Conservation (phyloP, 164 flowering plant species). For the Pachysandra terminalis region DNA sequence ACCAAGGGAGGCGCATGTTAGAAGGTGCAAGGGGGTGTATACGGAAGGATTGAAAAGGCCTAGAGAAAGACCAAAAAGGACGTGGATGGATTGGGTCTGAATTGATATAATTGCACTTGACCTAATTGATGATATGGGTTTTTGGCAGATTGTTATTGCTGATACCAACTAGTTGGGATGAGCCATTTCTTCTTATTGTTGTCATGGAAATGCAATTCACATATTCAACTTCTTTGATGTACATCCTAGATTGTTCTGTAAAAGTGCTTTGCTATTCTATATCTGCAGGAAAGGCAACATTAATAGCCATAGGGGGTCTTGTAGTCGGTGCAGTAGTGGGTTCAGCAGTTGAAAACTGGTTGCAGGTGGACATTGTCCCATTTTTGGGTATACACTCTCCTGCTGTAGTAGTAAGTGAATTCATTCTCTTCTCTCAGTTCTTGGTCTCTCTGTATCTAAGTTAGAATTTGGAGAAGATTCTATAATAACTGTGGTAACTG, state of each 20-base stretch:
- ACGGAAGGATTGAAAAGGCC: too few species aligned
- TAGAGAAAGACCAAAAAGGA: too few species aligned
- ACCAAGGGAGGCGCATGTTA: too few species aligned
- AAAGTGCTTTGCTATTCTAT: neutral
- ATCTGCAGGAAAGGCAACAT: conserved; percentile 76
- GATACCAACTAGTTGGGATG: too few species aligned
- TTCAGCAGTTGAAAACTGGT: conserved; percentile 83
- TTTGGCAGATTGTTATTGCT: too few species aligned
- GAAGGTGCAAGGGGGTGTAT: too few species aligned
- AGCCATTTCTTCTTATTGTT: too few species aligned
- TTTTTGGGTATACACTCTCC: conserved; percentile 83
- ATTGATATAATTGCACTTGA: too few species aligned
- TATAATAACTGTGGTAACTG: conserved; percentile 7
- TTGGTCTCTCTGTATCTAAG: conserved; percentile 77
- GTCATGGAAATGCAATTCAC: neutral
- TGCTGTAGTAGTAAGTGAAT: conserved; percentile 78
- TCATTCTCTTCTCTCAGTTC: conserved; percentile 76
- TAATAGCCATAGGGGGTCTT: conserved; percentile 82
- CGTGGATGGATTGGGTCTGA: too few species aligned
- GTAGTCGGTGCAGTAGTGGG: conserved; percentile 92
- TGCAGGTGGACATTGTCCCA: conserved; percentile 94
- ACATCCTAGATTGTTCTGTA: neutral
- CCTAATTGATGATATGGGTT: too few species aligned
- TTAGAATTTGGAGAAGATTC: conserved; percentile 27
- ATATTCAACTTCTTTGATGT: neutral